Percentiles rank a stretch among this genome's conserved stretches.
These are phyloP conservation scores for Metschnikowia peoriensis DNA, from an alignment of 805 yeast species.

Conservation along the genomic window DNA sequence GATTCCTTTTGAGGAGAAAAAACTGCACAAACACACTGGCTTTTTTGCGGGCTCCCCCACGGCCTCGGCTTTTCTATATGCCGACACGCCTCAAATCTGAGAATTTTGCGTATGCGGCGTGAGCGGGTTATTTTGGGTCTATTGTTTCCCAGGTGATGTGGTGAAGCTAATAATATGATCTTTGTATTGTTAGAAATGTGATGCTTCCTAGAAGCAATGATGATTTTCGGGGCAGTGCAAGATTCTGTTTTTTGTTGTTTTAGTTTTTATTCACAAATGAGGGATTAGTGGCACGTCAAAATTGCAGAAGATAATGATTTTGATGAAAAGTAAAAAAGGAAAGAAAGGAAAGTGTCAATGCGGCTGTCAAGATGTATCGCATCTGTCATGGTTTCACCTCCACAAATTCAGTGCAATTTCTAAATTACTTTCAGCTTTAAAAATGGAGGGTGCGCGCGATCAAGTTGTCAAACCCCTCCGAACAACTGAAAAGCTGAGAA, in stretches of 20 bases:
- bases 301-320: too few relatives aligned
- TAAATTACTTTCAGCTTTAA: too few relatives aligned
- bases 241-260: neutral
- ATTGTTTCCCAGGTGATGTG: neutral
- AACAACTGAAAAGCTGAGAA: too few relatives aligned
- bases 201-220: neutral
- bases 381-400: too few relatives aligned
- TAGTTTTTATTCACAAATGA: too few relatives aligned
- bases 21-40: neutral
- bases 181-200: neutral
- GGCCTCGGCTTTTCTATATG: neutral
- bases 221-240: neutral
- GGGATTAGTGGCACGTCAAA: too few relatives aligned
- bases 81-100: neutral
- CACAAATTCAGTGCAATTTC: too few relatives aligned
- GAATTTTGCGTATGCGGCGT: neutral
- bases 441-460: too few relatives aligned
- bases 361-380: too few relatives aligned
- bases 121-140: neutral
- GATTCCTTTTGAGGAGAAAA: neutral
- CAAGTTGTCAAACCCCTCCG: too few relatives aligned
- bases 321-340: too few relatives aligned
- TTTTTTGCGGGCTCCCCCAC: neutral
- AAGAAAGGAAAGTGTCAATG: too few relatives aligned
- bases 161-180: neutral